Evolutionary conservation across 805 yeast species (phyloP).

Genomic region (Phaffomyces antillensis): DNA sequence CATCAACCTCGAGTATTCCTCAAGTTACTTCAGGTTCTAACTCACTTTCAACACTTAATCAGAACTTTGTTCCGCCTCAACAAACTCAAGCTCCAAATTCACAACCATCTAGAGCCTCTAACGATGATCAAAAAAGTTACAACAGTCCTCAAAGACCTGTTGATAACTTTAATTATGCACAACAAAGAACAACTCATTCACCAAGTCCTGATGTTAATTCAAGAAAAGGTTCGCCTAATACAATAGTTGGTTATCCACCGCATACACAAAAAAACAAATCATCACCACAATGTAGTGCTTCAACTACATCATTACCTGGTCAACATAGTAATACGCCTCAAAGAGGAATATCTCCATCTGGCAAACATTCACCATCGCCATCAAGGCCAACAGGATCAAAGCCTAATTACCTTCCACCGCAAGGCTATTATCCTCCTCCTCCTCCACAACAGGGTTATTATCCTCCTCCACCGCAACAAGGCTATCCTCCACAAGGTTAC

Average conservation of each 20-base stretch:
- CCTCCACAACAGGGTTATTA: conserved; percentile 14
- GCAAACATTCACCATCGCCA: conserved; percentile 5
- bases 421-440: conserved; percentile 7
- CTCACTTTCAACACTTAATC: too few species aligned
- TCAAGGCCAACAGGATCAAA: background rate
- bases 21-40: too few species aligned
- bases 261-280: background rate
- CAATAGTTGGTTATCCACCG: conserved; percentile 4
- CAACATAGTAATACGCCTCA: conserved; percentile 3
- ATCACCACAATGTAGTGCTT: background rate
- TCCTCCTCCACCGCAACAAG: conserved; percentile 7
- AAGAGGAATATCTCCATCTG: conserved; percentile 11
- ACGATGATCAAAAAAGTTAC: background rate
- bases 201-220: conserved; percentile 6
- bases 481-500: conserved; percentile 8
- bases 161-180: background rate
- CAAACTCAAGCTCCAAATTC: too few species aligned
- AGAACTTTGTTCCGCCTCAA: too few species aligned
- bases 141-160: background rate
- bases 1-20: too few species aligned
- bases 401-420: conserved; percentile 8
- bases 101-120: background rate
- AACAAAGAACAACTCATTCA: background rate
- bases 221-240: conserved; percentile 12
- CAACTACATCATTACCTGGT: conserved; percentile 6